Evolutionary conservation across 257 asterid species (phyloP).

Genomic region (Plantago ovata): DNA sequence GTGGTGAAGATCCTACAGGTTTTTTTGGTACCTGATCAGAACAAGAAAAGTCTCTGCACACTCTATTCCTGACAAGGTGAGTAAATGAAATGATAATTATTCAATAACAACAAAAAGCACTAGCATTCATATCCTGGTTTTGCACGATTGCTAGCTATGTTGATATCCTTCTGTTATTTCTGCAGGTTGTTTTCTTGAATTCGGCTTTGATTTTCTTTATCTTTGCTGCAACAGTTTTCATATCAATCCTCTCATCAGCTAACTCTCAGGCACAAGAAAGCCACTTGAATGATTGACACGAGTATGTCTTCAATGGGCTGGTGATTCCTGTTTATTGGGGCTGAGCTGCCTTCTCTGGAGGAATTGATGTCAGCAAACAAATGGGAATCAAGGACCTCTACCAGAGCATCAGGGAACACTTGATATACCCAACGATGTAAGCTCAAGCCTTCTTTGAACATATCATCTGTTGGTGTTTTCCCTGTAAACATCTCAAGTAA

Average conservation of each 20-base stretch:
- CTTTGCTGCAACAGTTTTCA: constrained; percentile 19
- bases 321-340: neutral
- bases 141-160: too few relatives aligned
- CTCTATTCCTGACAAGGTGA: too few relatives aligned
- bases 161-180: neutral
- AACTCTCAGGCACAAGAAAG: constrained; percentile 29
- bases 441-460: too few relatives aligned
- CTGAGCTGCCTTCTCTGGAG: constrained; percentile 1
- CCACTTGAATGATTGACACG: constrained; percentile 21
- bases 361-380: constrained; percentile 14
- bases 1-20: too few relatives aligned
- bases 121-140: too few relatives aligned
- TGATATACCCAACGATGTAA: constrained; percentile 33
- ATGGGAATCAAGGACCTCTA: constrained; percentile 27
- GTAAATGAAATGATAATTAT: too few relatives aligned
- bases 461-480: constrained; percentile 37
- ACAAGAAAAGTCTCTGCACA: too few relatives aligned
- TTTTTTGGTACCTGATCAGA: too few relatives aligned
- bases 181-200: constrained; percentile 10
- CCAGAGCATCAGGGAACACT: constrained; percentile 27
- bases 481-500: constrained; percentile 37
- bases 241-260: constrained; percentile 31
- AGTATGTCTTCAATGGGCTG: constrained; percentile 7
- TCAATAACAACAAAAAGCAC: too few relatives aligned
- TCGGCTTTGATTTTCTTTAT: constrained; percentile 30